Conservation (phyloP, 371 early-diverging fungal genomes). For the Mucor velutinosus region DNA sequence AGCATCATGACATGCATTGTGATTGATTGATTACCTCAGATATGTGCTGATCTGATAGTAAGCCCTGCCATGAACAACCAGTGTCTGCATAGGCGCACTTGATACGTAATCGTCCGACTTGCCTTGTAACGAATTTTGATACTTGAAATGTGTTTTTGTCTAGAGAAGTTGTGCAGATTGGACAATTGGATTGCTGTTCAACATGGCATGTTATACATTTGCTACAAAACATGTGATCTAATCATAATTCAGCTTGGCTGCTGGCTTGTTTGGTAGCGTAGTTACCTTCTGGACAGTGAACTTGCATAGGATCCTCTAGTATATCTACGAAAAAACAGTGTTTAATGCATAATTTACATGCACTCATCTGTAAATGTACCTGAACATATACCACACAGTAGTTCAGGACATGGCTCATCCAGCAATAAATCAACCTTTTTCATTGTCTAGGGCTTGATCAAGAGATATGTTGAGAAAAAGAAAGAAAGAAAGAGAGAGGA, state of each 20-base stretch:
- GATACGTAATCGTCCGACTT: constrained; percentile 44
- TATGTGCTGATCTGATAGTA: constrained; percentile 39
- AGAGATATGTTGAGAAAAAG: background rate
- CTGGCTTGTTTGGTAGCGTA: background rate
- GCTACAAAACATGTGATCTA: constrained; percentile 55
- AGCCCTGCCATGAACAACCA: constrained; percentile 51
- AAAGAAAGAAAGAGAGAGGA: constrained; percentile 16
- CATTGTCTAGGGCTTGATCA: constrained; percentile 1
- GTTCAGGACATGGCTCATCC: constrained; percentile 46
- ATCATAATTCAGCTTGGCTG: background rate
- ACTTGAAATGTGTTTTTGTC: constrained; percentile 36
- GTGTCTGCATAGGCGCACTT: constrained; percentile 33
- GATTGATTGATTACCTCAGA: constrained; percentile 25
- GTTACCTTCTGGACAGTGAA: constrained; percentile 57
- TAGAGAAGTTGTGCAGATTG: constrained; percentile 26
- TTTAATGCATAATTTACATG: background rate
- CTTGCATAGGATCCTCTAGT: constrained; percentile 54
- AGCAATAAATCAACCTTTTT: constrained; percentile 37
- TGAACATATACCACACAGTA: constrained; percentile 50
- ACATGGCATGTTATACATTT: constrained; percentile 40
- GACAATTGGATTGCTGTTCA: constrained; percentile 33
- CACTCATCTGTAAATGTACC: constrained; percentile 19
- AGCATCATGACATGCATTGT: background rate
- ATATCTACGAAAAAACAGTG: constrained; percentile 27
- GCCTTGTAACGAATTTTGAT: constrained; percentile 52